These are phyloP conservation scores for Boletus hoseneyae DNA, from an alignment of 1,284 basidiomycete genomes.

Conservation along the genomic window DNA sequence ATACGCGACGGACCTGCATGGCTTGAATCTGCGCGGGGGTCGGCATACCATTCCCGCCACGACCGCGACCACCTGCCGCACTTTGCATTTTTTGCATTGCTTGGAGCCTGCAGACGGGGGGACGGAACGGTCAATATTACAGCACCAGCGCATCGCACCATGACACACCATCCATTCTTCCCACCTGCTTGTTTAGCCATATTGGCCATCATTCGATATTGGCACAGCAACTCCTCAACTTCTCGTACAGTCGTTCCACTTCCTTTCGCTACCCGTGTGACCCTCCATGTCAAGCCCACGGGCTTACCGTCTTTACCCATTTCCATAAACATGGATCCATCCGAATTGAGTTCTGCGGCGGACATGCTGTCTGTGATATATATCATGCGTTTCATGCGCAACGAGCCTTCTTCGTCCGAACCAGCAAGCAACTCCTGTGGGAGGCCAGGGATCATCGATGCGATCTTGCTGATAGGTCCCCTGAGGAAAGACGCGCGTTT, in stretches of 20 bases:
- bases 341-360: slow-evolving; percentile 90
- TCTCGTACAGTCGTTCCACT: slow-evolving; percentile 96
- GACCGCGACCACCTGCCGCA: slow-evolving; percentile 79
- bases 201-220: slow-evolving; percentile 96
- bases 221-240: slow-evolving; percentile 93
- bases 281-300: slow-evolving; percentile 79
- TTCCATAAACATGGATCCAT: slow-evolving; percentile 86
- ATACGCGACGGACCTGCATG: slow-evolving; percentile 64
- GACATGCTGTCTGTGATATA: slow-evolving; percentile 99
- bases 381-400: slow-evolving; percentile 96
- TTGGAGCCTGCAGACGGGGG: slow-evolving; percentile 54
- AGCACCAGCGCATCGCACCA: slow-evolving; percentile 7
- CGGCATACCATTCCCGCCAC: slow-evolving; percentile 83
- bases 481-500: slow-evolving; percentile 39
- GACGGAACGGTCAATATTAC: neutral
- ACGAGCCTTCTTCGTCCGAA: slow-evolving; percentile 87
- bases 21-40: slow-evolving; percentile 90
- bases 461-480: slow-evolving; percentile 97
- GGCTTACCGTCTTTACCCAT: slow-evolving; percentile 83
- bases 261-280: slow-evolving; percentile 86
- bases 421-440: slow-evolving; percentile 88
- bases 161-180: slow-evolving; percentile 82
- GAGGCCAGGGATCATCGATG: slow-evolving; percentile 98
- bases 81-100: slow-evolving; percentile 90
- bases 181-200: slow-evolving; percentile 98